Conservation (phyloP, 2,329 filamentous ascomycete genomes). For the Neonectria neomacrospora region DNA sequence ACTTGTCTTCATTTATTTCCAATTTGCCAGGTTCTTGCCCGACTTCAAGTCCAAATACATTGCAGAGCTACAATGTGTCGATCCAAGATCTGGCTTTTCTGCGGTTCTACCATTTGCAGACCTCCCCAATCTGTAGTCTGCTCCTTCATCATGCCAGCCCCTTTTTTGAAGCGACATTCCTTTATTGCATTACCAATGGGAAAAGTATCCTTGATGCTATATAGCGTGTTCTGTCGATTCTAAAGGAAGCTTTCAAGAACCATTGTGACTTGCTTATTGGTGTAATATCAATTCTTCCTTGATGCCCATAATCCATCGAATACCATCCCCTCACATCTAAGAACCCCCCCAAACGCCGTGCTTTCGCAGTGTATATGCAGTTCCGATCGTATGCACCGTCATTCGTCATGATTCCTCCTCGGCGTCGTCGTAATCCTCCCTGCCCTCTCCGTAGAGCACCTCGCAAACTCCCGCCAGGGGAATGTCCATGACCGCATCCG, state of each 20-base stretch:
- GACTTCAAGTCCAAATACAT: too few species aligned
- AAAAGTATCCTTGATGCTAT: neutral
- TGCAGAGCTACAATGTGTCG: too few species aligned
- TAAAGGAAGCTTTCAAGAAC: neutral
- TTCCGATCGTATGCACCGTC: neutral
- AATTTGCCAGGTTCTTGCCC: too few species aligned
- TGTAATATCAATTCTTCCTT: neutral
- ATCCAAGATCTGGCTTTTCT: too few species aligned
- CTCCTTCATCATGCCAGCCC: too few species aligned
- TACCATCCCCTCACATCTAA: neutral
- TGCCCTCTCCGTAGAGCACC: conserved; percentile 81
- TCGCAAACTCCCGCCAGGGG: conserved; percentile 95
- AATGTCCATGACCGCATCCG: conserved; percentile 97
- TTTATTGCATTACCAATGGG: neutral
- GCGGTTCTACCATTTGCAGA: too few species aligned
- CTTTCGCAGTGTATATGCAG: neutral
- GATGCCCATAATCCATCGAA: neutral
- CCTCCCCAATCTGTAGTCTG: neutral
- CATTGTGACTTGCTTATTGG: neutral
- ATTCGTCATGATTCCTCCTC: conserved; percentile 22
- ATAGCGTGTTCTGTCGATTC: neutral
- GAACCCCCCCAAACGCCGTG: neutral
- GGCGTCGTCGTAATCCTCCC: conserved; percentile 43
- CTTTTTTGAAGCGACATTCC: neutral
- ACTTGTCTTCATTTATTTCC: too few species aligned